phyloP scores from a whole-genome alignment of 139 green algal genomes.

The Chlamydomonas schloesseri region DNA sequence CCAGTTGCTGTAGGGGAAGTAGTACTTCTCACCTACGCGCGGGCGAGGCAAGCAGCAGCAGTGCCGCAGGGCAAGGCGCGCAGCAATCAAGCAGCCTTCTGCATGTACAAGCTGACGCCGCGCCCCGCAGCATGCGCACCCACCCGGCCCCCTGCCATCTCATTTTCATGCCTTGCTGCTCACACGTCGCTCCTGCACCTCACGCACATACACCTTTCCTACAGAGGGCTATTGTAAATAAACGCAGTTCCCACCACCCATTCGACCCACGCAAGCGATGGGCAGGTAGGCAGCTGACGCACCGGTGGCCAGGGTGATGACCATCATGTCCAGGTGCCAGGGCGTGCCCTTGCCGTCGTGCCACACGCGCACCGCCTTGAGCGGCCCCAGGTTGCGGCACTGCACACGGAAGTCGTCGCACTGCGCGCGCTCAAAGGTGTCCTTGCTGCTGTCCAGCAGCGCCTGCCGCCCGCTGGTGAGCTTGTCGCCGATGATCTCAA shows the following conservation, averaged over 20 bases:
- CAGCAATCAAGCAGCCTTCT: no score
- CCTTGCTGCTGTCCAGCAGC: constrained; percentile 51
- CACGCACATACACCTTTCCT: no score
- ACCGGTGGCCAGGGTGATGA: constrained; percentile 43
- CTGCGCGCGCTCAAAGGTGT: constrained; percentile 59
- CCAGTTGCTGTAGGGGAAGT: constrained; percentile 53
- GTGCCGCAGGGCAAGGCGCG: no score
- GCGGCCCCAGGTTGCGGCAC: constrained; percentile 43
- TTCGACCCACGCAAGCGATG: no score
- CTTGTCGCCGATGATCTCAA: constrained; percentile 51
- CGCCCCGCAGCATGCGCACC: no score
- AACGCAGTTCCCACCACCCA: no score
- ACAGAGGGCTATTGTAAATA: no score
- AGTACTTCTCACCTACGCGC: constrained; percentile 53
- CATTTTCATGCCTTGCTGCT: no score
- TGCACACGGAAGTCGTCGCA: constrained; percentile 55
- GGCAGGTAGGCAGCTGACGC: no score
- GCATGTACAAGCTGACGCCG: no score
- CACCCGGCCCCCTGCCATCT: no score
- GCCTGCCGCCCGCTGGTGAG: constrained; percentile 45
- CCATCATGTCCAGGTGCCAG: constrained; percentile 69
- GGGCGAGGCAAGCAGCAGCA: background rate
- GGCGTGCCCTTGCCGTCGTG: constrained; percentile 43
- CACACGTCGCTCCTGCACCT: no score
- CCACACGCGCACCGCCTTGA: constrained; percentile 50